Percentiles rank a stretch among this genome's conserved stretches.
These are phyloP conservation scores for Leptomonas pyrrhocoris DNA, from an alignment of 208 protist genomes.

Conservation along the genomic window DNA sequence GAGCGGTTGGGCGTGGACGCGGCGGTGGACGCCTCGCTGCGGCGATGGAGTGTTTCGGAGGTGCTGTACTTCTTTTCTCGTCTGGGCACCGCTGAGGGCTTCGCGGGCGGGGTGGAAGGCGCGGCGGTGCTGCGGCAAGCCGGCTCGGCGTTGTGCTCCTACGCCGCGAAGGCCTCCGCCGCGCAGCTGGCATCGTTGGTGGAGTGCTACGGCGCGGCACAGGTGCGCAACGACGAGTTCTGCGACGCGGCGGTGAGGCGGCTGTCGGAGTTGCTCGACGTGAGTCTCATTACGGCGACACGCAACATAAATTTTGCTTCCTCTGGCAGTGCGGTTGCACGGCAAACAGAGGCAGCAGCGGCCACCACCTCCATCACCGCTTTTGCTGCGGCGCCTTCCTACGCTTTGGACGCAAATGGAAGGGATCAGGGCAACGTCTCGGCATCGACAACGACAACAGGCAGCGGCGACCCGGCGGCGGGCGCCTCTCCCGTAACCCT, in stretches of 20 bases:
- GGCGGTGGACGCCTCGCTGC: slow-evolving; percentile 24
- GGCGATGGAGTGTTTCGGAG: slow-evolving; percentile 36
- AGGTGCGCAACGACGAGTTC: slow-evolving; percentile 77
- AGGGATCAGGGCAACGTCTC: neutral
- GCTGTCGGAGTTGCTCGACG: slow-evolving; percentile 34
- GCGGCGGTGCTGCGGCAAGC: slow-evolving; percentile 59
- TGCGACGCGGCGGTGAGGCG: slow-evolving; percentile 58
- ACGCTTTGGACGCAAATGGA: too few species aligned
- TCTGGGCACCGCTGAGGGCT: slow-evolving; percentile 11
- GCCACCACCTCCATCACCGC: too few species aligned
- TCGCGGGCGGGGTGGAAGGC: slow-evolving; percentile 26
- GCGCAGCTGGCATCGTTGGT: slow-evolving; percentile 66
- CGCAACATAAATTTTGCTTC: slow-evolving; percentile 5
- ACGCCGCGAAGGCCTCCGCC: slow-evolving; percentile 60
- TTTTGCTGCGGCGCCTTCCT: too few species aligned
- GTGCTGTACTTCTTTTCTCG: slow-evolving; percentile 32
- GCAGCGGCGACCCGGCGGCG: neutral
- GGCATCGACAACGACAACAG: neutral
- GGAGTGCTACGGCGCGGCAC: slow-evolving; percentile 57
- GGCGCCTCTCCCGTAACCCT: slow-evolving; percentile 30
- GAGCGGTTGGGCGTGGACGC: slow-evolving; percentile 22
- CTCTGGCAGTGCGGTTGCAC: slow-evolving; percentile 33
- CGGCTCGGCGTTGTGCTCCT: slow-evolving; percentile 43
- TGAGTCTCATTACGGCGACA: slow-evolving; percentile 2
- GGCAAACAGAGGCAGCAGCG: neutral